Evolutionary conservation across 169 alveolate species (phyloP), one percentile per base, ranked within the genome.

Genomic region (Cytauxzoon felis): DNA sequence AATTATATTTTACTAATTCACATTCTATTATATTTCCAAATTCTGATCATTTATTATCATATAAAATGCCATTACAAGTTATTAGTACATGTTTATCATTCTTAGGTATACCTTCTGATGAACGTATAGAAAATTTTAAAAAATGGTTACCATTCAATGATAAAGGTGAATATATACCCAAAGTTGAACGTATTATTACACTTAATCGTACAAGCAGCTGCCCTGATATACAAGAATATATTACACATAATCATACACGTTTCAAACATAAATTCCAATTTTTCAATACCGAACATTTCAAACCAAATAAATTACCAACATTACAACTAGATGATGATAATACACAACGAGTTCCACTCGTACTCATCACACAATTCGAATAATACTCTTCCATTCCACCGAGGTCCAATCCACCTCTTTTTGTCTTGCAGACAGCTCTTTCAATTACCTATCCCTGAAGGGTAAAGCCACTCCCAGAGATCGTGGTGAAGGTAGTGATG

Each of bases 51-150:
- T 56, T 65, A 47, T 36, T 60, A 11, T 65, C 81, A 19, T 65
- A 42, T 69, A 34, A 29, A 48, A 76, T 47, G 73, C 86, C 86
- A 3, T 51, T 66, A 13, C 65, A 48, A 11, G 62, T 66, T 16
- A 69, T 66, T 5, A 65, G 86, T 58, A 60, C 86, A 1, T 65
- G 81, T 33, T 42, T 76, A 21, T 71, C 86, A 2, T 76, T 76
- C 38, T 27, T 76, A 43, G 38, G 60, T 38, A 49, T 66, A n/a
- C 81, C 80, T 0, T 29, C 54, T 54, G 29, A 54, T 29, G 59
- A 40, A 7, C 48, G 42, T 8, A 68, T 52, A 13, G 27, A 48
- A 18, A 21, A 60, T 24, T 76, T 59, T 33, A 38, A 54, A 1
- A 9, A 40, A 11, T 76, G 86, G 86, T 69, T 76, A 49, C 86